These are phyloP conservation scores for Cadophora luteo-olivacea DNA, from an alignment of 2,329 filamentous ascomycete species.

Conservation along the genomic window DNA sequence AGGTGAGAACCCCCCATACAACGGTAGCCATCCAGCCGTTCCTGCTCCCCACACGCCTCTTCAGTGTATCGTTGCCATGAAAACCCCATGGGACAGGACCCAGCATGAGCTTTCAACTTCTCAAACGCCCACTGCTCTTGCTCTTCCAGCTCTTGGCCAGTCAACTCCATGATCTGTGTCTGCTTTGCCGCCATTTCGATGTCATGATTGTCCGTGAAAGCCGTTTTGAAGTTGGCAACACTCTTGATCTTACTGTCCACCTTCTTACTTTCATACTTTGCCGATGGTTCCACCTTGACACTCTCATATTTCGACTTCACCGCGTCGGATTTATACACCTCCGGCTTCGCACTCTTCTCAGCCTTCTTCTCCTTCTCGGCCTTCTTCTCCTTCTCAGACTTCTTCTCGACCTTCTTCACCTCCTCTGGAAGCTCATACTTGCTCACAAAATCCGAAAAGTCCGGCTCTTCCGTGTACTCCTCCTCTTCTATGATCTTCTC, in stretches of 20 bases:
- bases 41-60: background rate
- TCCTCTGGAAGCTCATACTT: background rate
- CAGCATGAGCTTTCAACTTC: background rate
- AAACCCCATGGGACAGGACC: background rate
- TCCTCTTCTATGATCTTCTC: background rate
- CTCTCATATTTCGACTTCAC: background rate
- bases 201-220: background rate
- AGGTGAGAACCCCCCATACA: background rate
- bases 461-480: background rate
- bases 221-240: background rate
- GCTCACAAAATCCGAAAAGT: background rate
- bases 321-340: too few relatives aligned
- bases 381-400: too few relatives aligned
- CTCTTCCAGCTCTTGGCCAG: background rate
- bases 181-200: constrained; percentile 1
- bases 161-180: background rate
- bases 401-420: background rate
- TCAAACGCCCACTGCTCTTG: background rate
- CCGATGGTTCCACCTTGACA: background rate
- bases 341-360: background rate
- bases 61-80: background rate
- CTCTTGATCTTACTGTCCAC: background rate
- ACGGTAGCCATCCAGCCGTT: background rate
- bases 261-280: background rate
- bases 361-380: constrained; percentile 2